A percentile compares a stretch with the other conserved stretches of the same genome.
Evolutionary conservation across 2,329 filamentous ascomycete genomes (phyloP).

Genomic region (Phaeosphaeria sp.): DNA sequence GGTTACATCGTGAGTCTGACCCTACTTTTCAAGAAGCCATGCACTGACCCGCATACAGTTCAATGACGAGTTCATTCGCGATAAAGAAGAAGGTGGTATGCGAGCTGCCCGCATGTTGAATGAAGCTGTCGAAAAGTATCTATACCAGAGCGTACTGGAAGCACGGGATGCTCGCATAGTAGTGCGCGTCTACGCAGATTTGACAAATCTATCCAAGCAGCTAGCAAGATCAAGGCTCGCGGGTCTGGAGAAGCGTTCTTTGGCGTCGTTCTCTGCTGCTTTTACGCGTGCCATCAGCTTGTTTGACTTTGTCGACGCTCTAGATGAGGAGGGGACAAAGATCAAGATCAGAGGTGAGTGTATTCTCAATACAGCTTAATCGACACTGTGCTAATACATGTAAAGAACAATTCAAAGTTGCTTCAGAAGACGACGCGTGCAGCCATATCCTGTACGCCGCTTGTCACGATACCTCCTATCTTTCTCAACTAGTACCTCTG

Average conservation of each 20-base stretch:
- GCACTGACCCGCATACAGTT: constrained; percentile 42
- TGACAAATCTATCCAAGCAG: constrained; percentile 59
- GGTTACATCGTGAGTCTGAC: constrained; percentile 54
- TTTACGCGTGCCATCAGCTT: constrained; percentile 65
- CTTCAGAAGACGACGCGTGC: constrained; percentile 65
- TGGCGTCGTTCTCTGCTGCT: constrained; percentile 62
- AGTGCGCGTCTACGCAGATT: constrained; percentile 63
- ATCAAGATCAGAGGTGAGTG: constrained; percentile 63
- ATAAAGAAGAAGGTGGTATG: constrained; percentile 61
- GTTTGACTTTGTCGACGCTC: constrained; percentile 68
- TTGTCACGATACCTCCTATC: constrained; percentile 66
- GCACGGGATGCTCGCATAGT: constrained; percentile 61
- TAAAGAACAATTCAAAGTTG: constrained; percentile 54
- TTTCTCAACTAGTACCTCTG: constrained; percentile 63
- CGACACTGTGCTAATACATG: neutral
- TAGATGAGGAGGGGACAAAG: constrained; percentile 65
- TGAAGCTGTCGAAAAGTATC: constrained; percentile 54
- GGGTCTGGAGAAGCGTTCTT: constrained; percentile 62
- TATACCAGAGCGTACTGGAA: constrained; percentile 28
- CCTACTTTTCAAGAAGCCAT: no score
- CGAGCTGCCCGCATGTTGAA: constrained; percentile 62
- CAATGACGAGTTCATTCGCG: constrained; percentile 56
- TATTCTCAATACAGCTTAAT: no score
- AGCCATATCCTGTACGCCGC: constrained; percentile 69
- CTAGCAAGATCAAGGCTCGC: constrained; percentile 58